These are phyloP conservation scores for Blastomyces percursus DNA, from an alignment of 2,329 filamentous ascomycete species.

Conservation along the genomic window DNA sequence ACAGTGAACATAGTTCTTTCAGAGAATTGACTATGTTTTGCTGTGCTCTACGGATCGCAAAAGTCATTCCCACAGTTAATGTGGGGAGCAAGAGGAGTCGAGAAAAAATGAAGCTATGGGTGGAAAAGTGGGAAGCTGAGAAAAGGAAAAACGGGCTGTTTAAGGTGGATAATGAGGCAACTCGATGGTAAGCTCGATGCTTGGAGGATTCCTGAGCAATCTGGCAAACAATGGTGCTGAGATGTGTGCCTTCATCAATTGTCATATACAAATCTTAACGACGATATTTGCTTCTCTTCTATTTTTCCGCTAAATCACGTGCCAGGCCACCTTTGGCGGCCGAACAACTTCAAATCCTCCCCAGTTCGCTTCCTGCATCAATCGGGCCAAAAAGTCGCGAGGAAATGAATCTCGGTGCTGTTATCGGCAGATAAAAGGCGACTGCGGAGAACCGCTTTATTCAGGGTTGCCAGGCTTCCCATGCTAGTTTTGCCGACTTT, in stretches of 20 bases:
- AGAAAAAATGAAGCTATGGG: constrained; percentile 57
- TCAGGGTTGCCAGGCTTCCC: background rate
- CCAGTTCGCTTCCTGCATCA: background rate
- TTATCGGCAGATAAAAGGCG: background rate
- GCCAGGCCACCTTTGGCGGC: background rate
- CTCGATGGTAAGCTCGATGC: constrained; percentile 17
- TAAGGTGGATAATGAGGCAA: constrained; percentile 25
- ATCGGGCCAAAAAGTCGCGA: background rate
- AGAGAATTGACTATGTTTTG: constrained; percentile 89
- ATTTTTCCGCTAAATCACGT: constrained; percentile 1
- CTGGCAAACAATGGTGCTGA: no score
- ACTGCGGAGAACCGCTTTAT: background rate
- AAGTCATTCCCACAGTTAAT: constrained; percentile 89
- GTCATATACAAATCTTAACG: no score
- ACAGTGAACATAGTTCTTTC: constrained; percentile 92
- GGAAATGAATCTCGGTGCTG: background rate
- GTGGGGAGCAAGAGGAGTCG: constrained; percentile 53
- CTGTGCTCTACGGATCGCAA: constrained; percentile 75
- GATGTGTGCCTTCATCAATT: no score
- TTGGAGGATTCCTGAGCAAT: no score
- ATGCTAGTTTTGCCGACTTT: background rate
- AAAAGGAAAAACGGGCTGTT: constrained; percentile 53
- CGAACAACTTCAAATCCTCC: no score
- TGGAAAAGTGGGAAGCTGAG: constrained; percentile 52
- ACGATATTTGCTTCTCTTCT: no score